Evolutionary conservation across 2,329 filamentous ascomycete species (phyloP).

Genomic region (Botrytis pseudocinerea): DNA sequence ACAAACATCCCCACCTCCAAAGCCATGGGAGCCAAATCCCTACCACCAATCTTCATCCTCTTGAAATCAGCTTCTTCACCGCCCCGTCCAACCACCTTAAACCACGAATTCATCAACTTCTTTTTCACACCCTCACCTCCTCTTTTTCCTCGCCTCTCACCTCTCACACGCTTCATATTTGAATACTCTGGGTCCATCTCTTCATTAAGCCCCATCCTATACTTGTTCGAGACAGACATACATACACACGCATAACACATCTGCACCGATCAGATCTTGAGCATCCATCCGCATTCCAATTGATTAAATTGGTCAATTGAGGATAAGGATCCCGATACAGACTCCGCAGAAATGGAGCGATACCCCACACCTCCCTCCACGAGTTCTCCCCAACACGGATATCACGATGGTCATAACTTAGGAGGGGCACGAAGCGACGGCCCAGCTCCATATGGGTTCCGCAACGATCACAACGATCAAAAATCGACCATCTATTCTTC

Average conservation of each 20-base stretch:
- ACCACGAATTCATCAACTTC: not conserved
- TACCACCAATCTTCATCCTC: not conserved
- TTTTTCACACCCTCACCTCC: not conserved
- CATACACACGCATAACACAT: not conserved
- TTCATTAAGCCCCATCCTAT: not conserved
- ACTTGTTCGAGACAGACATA: not conserved
- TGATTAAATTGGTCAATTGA: not conserved
- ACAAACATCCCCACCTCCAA: not conserved
- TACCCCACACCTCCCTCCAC: conserved; percentile 14
- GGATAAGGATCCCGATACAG: not conserved
- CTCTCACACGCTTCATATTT: conserved; percentile 4
- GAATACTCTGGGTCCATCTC: not conserved
- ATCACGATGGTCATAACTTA: not conserved
- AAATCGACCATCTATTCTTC: not conserved
- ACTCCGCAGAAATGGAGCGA: conserved; percentile 7
- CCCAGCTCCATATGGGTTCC: not conserved
- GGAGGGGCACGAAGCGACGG: not conserved
- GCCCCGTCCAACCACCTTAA: conserved; percentile 10
- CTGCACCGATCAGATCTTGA: not conserved
- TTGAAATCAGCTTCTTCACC: not conserved
- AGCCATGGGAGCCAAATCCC: too few relatives aligned
- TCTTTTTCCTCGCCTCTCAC: conserved; percentile 4
- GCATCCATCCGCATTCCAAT: not conserved
- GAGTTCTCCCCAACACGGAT: conserved; percentile 1
- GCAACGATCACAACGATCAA: not conserved